Evolutionary conservation across 257 asterid genomes (phyloP).

Genomic region (Solanum boliviense): DNA sequence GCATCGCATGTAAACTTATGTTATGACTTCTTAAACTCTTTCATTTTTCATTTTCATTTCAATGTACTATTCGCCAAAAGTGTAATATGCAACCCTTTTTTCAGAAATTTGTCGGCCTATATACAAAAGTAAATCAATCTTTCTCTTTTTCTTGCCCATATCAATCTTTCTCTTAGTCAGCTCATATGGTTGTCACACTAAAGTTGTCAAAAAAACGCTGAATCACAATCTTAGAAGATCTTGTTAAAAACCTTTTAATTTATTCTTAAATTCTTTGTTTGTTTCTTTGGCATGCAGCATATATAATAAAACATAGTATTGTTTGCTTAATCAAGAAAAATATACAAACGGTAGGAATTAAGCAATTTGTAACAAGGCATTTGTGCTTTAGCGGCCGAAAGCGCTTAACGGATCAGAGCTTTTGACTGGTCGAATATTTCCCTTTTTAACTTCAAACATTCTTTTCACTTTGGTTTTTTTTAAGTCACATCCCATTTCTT

Average conservation of each 20-base stretch:
- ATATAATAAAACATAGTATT: neutral
- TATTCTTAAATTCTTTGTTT: neutral
- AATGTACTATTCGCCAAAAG: neutral
- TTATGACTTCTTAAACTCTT: neutral
- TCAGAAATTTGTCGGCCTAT: neutral
- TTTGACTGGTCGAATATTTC: neutral
- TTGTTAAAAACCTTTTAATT: neutral
- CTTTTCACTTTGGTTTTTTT: neutral
- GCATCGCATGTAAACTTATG: neutral
- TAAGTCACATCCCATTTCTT: neutral
- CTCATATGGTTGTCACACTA: neutral
- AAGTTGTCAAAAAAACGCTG: neutral
- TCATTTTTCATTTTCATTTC: neutral
- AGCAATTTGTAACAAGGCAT: neutral
- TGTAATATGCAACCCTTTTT: neutral
- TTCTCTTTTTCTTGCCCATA: neutral
- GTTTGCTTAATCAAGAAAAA: neutral
- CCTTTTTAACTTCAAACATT: neutral
- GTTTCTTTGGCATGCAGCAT: neutral
- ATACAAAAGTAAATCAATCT: neutral
- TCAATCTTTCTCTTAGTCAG: neutral
- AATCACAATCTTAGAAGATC: neutral
- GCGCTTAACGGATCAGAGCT: neutral
- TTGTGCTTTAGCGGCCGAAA: constrained; percentile 18
- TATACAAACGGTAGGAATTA: neutral